A percentile compares a stretch with the other conserved stretches of the same genome.
Evolutionary conservation across 2,329 filamentous ascomycete species (phyloP).

Genomic region (Akanthomyces lecanii): DNA sequence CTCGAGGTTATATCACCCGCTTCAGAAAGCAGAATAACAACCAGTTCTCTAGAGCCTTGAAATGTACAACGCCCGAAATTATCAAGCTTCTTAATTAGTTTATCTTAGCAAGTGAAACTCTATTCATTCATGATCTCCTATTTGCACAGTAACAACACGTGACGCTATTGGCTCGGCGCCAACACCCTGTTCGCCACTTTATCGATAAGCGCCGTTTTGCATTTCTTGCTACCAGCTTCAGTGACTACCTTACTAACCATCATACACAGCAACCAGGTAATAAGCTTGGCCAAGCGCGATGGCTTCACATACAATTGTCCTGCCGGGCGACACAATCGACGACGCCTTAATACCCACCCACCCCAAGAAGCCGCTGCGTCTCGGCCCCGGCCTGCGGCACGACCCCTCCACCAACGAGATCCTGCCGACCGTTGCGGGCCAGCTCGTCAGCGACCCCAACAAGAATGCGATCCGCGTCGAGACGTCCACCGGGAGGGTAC

Average conservation of each 20-base stretch:
- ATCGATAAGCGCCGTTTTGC: slow-evolving; percentile 9
- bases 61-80: too few relatives aligned
- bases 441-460: slow-evolving; percentile 61
- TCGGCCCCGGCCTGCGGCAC: slow-evolving; percentile 80
- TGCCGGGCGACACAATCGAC: slow-evolving; percentile 77
- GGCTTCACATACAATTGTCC: slow-evolving; percentile 61
- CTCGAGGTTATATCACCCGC: too few relatives aligned
- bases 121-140: neutral
- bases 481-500: slow-evolving; percentile 63
- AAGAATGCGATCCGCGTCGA: slow-evolving; percentile 81
- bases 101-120: neutral
- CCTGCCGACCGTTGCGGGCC: slow-evolving; percentile 62
- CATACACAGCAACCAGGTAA: neutral
- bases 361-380: slow-evolving; percentile 65
- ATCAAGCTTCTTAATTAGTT: too few relatives aligned
- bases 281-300: slow-evolving; percentile 35
- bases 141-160: neutral
- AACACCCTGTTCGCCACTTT: neutral
- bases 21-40: too few relatives aligned
- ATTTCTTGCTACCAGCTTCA: neutral
- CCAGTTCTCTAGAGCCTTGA: too few relatives aligned
- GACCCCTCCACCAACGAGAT: slow-evolving; percentile 72
- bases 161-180: neutral
- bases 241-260: neutral
- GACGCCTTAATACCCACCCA: slow-evolving; percentile 62